Conservation (phyloP, 2,329 filamentous ascomycete genomes). For the Zymoseptoria tritici region DNA sequence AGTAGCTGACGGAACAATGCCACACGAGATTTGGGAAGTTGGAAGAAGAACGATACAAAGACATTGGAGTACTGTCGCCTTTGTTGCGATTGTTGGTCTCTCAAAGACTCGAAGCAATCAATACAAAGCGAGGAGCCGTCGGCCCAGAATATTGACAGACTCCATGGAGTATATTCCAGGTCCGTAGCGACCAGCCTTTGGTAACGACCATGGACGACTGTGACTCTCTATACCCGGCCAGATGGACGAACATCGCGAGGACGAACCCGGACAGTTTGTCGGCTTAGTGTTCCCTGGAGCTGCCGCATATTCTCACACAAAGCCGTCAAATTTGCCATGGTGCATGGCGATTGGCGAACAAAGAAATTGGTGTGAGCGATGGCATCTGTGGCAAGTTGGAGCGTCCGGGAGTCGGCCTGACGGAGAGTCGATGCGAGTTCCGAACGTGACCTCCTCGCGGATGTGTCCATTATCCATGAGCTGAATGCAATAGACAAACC, state of each 20-base stretch:
- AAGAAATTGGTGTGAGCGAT: not conserved
- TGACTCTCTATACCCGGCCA: not conserved
- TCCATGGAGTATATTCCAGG: not conserved
- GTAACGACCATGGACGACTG: no score
- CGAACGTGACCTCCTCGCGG: no score
- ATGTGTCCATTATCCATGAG: no score
- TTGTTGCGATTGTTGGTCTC: not conserved
- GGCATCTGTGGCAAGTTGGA: not conserved
- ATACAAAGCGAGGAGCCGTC: not conserved
- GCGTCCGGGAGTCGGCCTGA: not conserved
- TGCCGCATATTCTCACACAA: not conserved
- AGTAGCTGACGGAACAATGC: not conserved
- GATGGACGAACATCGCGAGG: not conserved
- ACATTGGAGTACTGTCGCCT: not conserved
- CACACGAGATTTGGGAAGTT: not conserved
- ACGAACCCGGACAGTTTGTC: not conserved
- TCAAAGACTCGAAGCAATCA: not conserved
- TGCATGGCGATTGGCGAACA: not conserved
- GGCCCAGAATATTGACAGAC: not conserved
- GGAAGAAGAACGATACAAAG: not conserved
- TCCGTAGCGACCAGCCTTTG: no score
- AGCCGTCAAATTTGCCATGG: not conserved
- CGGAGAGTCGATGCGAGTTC: not conserved
- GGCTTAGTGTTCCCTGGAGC: not conserved
- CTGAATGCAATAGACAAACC: no score